Evolutionary conservation across 1,284 basidiomycete species (phyloP), one percentile per base, ranked within the genome.

Genomic region (Rhodotorula sp.): DNA sequence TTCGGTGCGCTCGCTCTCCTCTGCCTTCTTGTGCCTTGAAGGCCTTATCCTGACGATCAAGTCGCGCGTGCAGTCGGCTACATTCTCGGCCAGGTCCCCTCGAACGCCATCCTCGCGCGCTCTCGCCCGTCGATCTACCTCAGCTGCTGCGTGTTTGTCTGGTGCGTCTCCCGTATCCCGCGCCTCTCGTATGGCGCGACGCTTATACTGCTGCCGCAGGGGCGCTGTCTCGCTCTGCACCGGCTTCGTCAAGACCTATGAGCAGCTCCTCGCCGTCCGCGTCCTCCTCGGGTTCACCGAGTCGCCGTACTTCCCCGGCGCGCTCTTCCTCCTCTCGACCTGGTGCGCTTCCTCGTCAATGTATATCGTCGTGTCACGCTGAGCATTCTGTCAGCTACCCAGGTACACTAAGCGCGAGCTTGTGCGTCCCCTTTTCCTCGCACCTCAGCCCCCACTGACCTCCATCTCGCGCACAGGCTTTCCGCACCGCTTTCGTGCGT

Each of bases 261-360:
- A 66, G 22, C 64, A 66, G 27, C 61, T 75, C 5, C 22, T 66
- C 19, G 71, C 71, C 8, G 59, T 61, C 2, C 36, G 73, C 17
- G 65, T 75, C 72, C 77, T 80, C 65, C 76, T 79, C 13, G 79
- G 79, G 56, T 70, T 78, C 27, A 68, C 71, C 36, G 81, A 82
- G 80, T 88, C 89, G 0, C 88, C 89, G 0, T 91, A 91, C 82
- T 90, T 90, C 78, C 89, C 90, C 62, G 90, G 89, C 55, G 81
- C 81, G 27, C 69, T 83, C 27, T 76, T 80, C 81, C 82, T 89
- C 37, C 82, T 90, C 29, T 89, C 89, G 0, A 90, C 89, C 81
- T 83, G 44, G 44, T 44, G 44, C 15, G 13, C 21, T 17, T 19
- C 15, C 44, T 17, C 19, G 19, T 4, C 19, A 4, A 4, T 44